Evolutionary conservation across 768 basidiomycete species (phyloP), one percentile per base, ranked within the genome.

Genomic region (Pleurotus eryngii): DNA sequence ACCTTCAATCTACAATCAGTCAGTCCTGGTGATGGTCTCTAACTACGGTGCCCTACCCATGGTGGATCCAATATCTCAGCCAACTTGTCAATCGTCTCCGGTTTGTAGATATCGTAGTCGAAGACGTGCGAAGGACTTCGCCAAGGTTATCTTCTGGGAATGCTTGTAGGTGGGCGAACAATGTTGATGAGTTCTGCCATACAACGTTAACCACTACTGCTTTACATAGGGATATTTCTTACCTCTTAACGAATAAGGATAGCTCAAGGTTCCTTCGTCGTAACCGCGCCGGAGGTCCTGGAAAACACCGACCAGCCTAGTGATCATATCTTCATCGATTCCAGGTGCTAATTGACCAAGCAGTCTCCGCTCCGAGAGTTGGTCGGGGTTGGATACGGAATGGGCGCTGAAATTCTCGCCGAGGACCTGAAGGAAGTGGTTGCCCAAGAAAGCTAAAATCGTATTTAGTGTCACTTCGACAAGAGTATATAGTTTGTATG

Each of bases 201-300:
- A 18, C 35, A 6, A 26, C 8, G 45, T 46, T 30, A 57, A 8
- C 6, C 6, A 17, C 37, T 4, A 11, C 15, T 22, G 15, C 24
- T n/a, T 4, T n/a, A 40, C 8, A 49, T 1, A 17, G 2, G 14
- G n/a, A 42, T 50, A 7, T 5, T 37, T 3, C 68, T n/a, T 26
- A 84, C 86, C 86, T 76, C 86, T 70, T 18, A 88, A 69, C 3
- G 85, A 86, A 65, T 88, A 88, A 3, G 86, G 86, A 63, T 86
- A 87, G n/a, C 74, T 81, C 51, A 88, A 63, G 1, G 73, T 70
- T 5, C 85, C 85, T 56, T 66, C 71, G 37, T 85, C 84, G 63
- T 86, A 86, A 1, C 77, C 82, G 48, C 71, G 72, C 15, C 85
- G 73, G 48, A 88, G 66, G 59, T 87, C 86, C 27, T 86, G 81